Evolutionary conservation across 495 filamentous ascomycete species (phyloP).

Genomic region (Aspergillus incahuasiensis): DNA sequence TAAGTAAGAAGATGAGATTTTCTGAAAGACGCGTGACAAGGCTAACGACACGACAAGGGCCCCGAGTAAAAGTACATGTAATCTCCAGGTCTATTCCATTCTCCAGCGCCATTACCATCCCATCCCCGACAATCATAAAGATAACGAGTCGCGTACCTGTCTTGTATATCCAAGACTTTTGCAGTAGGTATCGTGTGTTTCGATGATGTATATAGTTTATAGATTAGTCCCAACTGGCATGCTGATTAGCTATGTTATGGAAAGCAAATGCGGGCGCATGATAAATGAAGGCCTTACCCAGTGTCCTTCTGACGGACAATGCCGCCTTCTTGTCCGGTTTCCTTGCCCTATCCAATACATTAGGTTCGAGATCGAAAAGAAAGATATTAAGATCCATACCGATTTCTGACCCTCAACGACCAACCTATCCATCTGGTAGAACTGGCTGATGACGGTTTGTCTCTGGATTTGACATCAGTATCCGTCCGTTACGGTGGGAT

Average conservation of each 20-base stretch:
- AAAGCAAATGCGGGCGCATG: not conserved
- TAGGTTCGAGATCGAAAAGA: not conserved
- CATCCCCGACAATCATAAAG: not conserved
- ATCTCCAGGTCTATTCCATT: conserved; percentile 17
- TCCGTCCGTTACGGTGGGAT: not conserved
- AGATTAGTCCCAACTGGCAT: conserved; percentile 46
- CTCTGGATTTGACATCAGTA: conserved; percentile 54
- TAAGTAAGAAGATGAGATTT: conserved; percentile 10
- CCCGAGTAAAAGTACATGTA: conserved; percentile 25
- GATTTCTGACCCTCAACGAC: conserved; percentile 86
- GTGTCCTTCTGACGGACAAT: conserved; percentile 78
- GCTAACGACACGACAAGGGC: conserved; percentile 19
- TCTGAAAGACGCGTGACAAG: not conserved
- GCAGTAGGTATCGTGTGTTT: not conserved
- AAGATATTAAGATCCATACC: conserved; percentile 24
- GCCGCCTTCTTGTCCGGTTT: conserved; percentile 62
- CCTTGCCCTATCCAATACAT: conserved; percentile 57
- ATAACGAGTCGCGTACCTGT: not conserved
- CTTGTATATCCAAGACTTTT: not conserved
- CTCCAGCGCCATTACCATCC: not conserved
- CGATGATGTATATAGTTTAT: conserved; percentile 3
- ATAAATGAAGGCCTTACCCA: conserved; percentile 53
- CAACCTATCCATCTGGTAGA: conserved; percentile 86
- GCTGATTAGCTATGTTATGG: conserved; percentile 1
- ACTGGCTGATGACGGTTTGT: conserved; percentile 91